Evolutionary conservation across 805 yeast species (phyloP).

Genomic region (Cyberlindnera lachancei): DNA sequence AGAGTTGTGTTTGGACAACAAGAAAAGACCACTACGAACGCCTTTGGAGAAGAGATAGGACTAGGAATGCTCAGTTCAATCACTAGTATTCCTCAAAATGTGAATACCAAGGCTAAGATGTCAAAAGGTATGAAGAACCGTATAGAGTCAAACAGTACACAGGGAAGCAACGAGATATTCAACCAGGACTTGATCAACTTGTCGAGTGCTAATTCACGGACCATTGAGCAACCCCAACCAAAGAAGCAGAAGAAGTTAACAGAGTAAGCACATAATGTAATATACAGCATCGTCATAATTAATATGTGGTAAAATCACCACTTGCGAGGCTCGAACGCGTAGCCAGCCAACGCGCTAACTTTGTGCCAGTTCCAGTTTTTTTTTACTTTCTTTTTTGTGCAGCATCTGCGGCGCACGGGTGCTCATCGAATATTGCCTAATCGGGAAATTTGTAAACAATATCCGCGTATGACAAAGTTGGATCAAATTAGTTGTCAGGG

Average conservation of each 20-base stretch:
- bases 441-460: too few species aligned
- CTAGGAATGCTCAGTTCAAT: conserved; percentile 52
- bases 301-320: too few species aligned
- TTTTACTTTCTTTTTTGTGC: too few species aligned
- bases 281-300: too few species aligned
- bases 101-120: conserved; percentile 48
- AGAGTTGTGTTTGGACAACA: conserved; percentile 74
- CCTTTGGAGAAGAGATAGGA: conserved; percentile 77
- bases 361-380: too few species aligned
- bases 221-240: conserved; percentile 3
- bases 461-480: too few species aligned
- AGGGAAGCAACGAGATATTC: conserved; percentile 12
- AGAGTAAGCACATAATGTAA: too few species aligned
- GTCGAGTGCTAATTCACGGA: conserved; percentile 4
- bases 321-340: too few species aligned
- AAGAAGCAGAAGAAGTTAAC: conserved; percentile 4
- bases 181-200: conserved; percentile 16
- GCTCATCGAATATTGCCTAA: too few species aligned
- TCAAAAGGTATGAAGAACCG: conserved; percentile 54
- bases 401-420: too few species aligned
- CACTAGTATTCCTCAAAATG: conserved; percentile 26
- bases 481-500: too few species aligned
- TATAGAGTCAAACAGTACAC: conserved; percentile 18
- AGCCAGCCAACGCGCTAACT: too few species aligned
- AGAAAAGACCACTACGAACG: conserved; percentile 55